Evolutionary conservation across 768 basidiomycete species (phyloP), one percentile per base, ranked within the genome.

Genomic region (Collybiopsis luxurians): DNA sequence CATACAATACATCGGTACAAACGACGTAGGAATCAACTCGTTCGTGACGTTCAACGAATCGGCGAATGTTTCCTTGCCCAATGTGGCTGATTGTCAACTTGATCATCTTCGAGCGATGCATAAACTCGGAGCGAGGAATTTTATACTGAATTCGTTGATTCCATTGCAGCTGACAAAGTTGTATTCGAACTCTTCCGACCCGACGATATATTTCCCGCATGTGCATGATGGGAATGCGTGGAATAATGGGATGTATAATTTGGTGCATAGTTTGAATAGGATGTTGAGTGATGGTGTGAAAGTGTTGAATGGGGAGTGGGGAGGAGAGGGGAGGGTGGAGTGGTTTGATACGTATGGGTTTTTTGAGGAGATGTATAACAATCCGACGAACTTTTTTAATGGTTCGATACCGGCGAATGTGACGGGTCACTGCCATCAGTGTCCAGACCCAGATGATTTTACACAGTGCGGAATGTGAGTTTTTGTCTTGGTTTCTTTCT

Each of bases 101-200:
- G 48, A 64, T 23, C 38, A 59, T 13, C 26, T 66, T 17, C 59
- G 59, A 21, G 55, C 56, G 19, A 51, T 66, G 46, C 59, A 60
- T 47, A 9, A 15, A 9, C 60, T 66, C 4, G 65, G 65, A n/a
- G 65, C 59, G 10, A 58, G 63, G 13, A 61, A 60, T 15, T 66
- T 66, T 45, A 66, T 66, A n/a, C 52, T 66, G 19, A 66, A 66
- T 47, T 66, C 61, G 0, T 19, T 66, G 19, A 64, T 60, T 15
- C 65, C 65, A 7, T 52, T 66, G 10, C 56, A 66, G 26, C 31
- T 63, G 3, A 64, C 65, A 7, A 49, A 55, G 6, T 49, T 66
- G 1, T 66, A 64, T 30, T 42, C 57, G 10, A 60, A 56, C 30
- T 55, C 54, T 4, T 64, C 63, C 6, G 61, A 30, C 2, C 63